Conservation (phyloP, 2,329 filamentous ascomycete genomes). For the Cladophialophora exuberans region DNA sequence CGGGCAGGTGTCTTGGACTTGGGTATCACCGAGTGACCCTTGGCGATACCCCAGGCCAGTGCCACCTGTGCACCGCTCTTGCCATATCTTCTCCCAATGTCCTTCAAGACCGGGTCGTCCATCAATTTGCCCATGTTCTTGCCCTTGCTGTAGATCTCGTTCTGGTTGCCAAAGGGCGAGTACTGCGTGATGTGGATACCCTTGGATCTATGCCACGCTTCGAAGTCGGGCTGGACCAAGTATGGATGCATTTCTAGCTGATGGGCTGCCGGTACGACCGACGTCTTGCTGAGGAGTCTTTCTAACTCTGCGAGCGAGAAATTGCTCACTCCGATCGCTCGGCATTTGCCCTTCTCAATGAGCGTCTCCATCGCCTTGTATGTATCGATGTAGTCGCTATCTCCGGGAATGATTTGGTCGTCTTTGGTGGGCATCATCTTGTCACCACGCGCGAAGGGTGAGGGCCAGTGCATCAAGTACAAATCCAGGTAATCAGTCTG, state of each 20-base stretch:
- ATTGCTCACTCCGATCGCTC: slow-evolving; percentile 58
- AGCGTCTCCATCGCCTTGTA: slow-evolving; percentile 56
- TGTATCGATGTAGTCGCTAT: slow-evolving; percentile 55
- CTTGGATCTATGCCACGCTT: slow-evolving; percentile 53
- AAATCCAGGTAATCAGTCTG: slow-evolving; percentile 70
- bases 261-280: slow-evolving; percentile 52
- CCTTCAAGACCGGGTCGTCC: slow-evolving; percentile 53
- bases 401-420: slow-evolving; percentile 46
- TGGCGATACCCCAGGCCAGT: slow-evolving; percentile 58
- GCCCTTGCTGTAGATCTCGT: slow-evolving; percentile 51
- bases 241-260: slow-evolving; percentile 59
- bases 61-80: slow-evolving; percentile 57
- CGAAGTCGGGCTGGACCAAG: slow-evolving; percentile 54
- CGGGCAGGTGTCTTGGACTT: slow-evolving; percentile 44
- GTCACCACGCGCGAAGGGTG: slow-evolving; percentile 55
- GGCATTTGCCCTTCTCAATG: slow-evolving; percentile 46
- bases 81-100: slow-evolving; percentile 57
- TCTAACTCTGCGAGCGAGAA: slow-evolving; percentile 55
- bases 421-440: slow-evolving; percentile 51
- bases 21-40: slow-evolving; percentile 56
- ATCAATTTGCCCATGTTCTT: slow-evolving; percentile 54
- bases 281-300: slow-evolving; percentile 48
- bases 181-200: slow-evolving; percentile 60
- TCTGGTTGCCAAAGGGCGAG: slow-evolving; percentile 59
- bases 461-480: slow-evolving; percentile 70